These are phyloP conservation scores for Tephrocybe rancida DNA, from an alignment of 768 basidiomycete species.

Conservation along the genomic window DNA sequence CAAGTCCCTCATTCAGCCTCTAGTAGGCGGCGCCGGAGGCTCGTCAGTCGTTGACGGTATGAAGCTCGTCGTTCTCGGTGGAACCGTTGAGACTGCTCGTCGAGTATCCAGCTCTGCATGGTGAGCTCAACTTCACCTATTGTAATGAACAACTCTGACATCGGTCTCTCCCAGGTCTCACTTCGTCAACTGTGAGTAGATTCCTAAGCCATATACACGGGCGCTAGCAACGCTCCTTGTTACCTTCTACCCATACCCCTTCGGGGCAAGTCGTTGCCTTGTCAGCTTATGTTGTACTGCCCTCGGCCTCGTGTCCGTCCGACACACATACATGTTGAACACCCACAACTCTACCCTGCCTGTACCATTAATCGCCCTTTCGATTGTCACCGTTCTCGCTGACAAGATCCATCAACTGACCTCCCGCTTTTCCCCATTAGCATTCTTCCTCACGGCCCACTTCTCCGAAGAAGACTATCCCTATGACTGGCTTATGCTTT, in stretches of 20 bases:
- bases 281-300: neutral
- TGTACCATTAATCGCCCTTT: slow-evolving; percentile 14
- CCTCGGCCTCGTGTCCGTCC: neutral
- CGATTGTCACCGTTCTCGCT: slow-evolving; percentile 20
- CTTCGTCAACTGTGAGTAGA: slow-evolving; percentile 79
- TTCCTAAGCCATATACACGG: slow-evolving; percentile 9
- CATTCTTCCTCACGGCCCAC: slow-evolving; percentile 88
- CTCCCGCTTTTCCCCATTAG: slow-evolving; percentile 35
- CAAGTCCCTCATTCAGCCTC: slow-evolving; percentile 80
- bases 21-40: slow-evolving; percentile 73
- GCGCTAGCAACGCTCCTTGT: slow-evolving; percentile 8
- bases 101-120: slow-evolving; percentile 83
- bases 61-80: slow-evolving; percentile 88
- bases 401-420: slow-evolving; percentile 25
- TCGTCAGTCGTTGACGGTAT: slow-evolving; percentile 86
- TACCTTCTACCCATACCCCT: neutral
- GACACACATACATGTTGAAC: neutral
- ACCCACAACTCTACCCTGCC: slow-evolving; percentile 2
- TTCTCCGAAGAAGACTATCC: slow-evolving; percentile 91
- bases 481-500: slow-evolving; percentile 91
- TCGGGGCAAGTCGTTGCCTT: neutral
- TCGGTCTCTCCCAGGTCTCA: slow-evolving; percentile 55
- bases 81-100: slow-evolving; percentile 85
- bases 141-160: neutral
- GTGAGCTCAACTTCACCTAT: slow-evolving; percentile 38